Conservation (phyloP, 2,329 filamentous ascomycete genomes). For the Canariomyces notabilis region DNA sequence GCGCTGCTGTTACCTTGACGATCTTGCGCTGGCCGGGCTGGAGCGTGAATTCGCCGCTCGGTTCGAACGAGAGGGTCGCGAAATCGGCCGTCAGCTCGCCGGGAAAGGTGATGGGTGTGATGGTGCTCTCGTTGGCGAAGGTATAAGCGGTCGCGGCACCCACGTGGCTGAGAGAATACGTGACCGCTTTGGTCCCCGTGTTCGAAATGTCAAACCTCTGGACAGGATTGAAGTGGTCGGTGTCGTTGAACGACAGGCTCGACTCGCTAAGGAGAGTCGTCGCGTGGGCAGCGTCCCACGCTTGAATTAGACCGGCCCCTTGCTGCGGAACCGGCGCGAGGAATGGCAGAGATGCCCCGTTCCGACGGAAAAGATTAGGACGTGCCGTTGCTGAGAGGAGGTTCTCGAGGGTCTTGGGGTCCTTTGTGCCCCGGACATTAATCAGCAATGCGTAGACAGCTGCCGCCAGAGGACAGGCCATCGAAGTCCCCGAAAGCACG, state of each 20-base stretch:
- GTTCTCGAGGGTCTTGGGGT: conserved; percentile 46
- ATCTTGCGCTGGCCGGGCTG: conserved; percentile 38
- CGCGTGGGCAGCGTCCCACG: conserved; percentile 52
- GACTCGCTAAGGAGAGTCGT: conserved; percentile 49
- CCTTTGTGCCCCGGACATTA: conserved; percentile 45
- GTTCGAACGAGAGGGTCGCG: conserved; percentile 39
- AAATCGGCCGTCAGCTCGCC: conserved; percentile 38
- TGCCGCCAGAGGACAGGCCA: conserved; percentile 47
- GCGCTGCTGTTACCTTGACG: conserved; percentile 41
- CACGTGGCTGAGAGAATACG: conserved; percentile 48
- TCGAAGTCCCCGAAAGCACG: conserved; percentile 49
- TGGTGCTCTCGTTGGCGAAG: conserved; percentile 32
- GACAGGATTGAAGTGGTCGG: conserved; percentile 46
- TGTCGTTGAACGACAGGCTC: conserved; percentile 61
- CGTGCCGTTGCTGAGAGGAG: conserved; percentile 46
- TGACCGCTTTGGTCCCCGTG: conserved; percentile 41
- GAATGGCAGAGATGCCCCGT: conserved; percentile 31
- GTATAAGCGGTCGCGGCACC: conserved; percentile 52
- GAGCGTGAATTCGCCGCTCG: conserved; percentile 37
- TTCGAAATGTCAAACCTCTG: conserved; percentile 54
- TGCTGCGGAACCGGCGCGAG: conserved; percentile 56
- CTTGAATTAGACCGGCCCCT: conserved; percentile 56
- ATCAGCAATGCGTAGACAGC: conserved; percentile 51
- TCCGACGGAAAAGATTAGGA: conserved; percentile 45
- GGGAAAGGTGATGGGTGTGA: conserved; percentile 40